Base-by-base conservation (phyloP, 148 eudicot species). In the Vaccinium vitisidaea region DNA sequence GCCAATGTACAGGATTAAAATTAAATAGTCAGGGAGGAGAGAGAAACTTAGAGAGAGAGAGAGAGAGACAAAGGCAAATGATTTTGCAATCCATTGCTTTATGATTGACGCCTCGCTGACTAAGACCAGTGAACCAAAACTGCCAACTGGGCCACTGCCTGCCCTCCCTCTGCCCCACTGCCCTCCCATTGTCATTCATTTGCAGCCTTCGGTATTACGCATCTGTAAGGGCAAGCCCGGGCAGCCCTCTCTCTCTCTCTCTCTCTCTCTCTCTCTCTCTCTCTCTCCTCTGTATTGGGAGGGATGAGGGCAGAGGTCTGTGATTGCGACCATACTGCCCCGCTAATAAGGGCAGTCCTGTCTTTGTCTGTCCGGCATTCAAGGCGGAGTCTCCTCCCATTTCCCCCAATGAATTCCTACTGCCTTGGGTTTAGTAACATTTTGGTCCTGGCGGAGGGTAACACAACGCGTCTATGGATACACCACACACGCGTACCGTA, bases 1-100 rank as follows among this genome's bases (percentile, higher is more conserved):
- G 39, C 30, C 21, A 25, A 12, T 43, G 52, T 2, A 74, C 43
- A 8, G 76, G 21, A 36, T 36, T 36, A 16, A 39, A 39, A 43
- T 43, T 43, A 43, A 53, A 32, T 19, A 56, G 25, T 53, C 25
- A 53, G 63, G 27, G 82, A 36, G 50, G 69, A 56, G 82, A 59
- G 71, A 85, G 70, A 76, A 25, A 46, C 39, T 59, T 52, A 48
- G 74, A 80, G 80, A 79, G 73, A 48, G 46, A 19, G 59, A 49
- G 75, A 81, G 80, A 80, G 65, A 36, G 46, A 15, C 69, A 70
- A 21, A 80, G 89, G 83, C 88, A 89, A 91, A 94, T 94, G 93
- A 94, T 94, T 94, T 92, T 81, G 97, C 84, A 94, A 91, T 94
- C 94, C 84, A 94, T 91, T 94, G 91, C 91, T 86, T 87, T 84